Evolutionary conservation across 1,284 basidiomycete species (phyloP).

Genomic region (Bjerkandera adusta): DNA sequence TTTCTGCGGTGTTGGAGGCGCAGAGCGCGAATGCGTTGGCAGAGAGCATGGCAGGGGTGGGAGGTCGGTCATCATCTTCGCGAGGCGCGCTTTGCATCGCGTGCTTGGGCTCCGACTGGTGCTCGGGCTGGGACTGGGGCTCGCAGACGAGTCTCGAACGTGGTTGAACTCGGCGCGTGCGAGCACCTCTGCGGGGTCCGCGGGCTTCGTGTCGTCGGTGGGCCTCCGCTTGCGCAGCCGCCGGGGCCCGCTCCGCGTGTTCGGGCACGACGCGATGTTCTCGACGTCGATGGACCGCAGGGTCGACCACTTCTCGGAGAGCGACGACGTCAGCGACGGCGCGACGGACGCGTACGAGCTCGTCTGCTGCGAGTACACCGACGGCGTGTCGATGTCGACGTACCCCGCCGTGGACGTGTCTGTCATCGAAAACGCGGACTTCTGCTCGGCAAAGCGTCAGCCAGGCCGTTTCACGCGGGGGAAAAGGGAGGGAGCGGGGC

Average conservation of each 20-base stretch:
- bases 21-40: not conserved
- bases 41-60: conserved; percentile 3
- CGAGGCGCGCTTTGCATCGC: not conserved
- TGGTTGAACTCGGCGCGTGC: conserved; percentile 31
- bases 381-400: conserved; percentile 34
- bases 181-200: conserved; percentile 29
- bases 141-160: conserved; percentile 2
- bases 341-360: conserved; percentile 7
- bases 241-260: conserved; percentile 21
- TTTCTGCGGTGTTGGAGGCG: not conserved
- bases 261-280: conserved; percentile 18
- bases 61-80: not conserved
- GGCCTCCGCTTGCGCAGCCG: conserved; percentile 23
- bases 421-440: conserved; percentile 49
- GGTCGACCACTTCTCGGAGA: conserved; percentile 18
- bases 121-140: not conserved
- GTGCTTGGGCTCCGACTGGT: not conserved
- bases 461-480: not conserved
- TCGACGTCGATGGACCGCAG: conserved; percentile 8
- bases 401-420: conserved; percentile 50
- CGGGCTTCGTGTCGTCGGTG: conserved; percentile 20
- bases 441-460: conserved; percentile 26
- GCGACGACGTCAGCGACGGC: not conserved
- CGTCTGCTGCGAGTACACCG: conserved; percentile 16
- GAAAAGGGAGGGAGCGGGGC: conserved; percentile 1